phyloP scores from a whole-genome alignment of 164 flowering plant species.

The Berberis thunbergii region DNA sequence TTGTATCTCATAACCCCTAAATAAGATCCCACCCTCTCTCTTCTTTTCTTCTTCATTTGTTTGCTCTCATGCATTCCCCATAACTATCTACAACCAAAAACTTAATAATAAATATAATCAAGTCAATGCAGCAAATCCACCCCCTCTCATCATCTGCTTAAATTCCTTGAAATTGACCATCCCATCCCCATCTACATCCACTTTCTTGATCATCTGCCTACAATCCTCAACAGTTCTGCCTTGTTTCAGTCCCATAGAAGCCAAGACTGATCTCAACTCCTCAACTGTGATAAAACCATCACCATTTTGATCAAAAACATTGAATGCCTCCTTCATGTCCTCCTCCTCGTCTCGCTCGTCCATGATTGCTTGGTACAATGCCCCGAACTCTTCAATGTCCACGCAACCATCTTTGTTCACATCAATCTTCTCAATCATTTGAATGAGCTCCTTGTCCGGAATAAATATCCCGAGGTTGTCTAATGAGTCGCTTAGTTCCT shows the following conservation, averaged over 20 bases:
- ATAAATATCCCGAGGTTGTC: constrained; percentile 53
- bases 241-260: constrained; percentile 53
- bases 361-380: constrained; percentile 44
- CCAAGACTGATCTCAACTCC: constrained; percentile 49
- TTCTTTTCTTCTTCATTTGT: no score
- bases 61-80: neutral
- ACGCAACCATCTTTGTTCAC: constrained; percentile 61
- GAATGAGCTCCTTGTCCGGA: constrained; percentile 39
- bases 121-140: constrained; percentile 44
- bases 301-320: constrained; percentile 66
- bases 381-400: constrained; percentile 56
- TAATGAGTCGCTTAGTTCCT: constrained; percentile 50
- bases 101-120: neutral
- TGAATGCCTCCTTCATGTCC: constrained; percentile 67
- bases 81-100: constrained; percentile 12
- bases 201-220: constrained; percentile 57
- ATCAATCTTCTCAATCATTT: constrained; percentile 60
- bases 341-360: constrained; percentile 50
- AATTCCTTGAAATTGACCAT: constrained; percentile 58
- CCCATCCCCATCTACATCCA: constrained; percentile 71
- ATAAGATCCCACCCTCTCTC: no score
- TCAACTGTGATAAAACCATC: constrained; percentile 69
- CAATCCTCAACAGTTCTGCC: constrained; percentile 61
- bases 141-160: constrained; percentile 59
- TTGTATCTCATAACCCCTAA: no score